phyloP scores from a whole-genome alignment of 192 early-diverging fungal species.

The Linnemannia elongata region DNA sequence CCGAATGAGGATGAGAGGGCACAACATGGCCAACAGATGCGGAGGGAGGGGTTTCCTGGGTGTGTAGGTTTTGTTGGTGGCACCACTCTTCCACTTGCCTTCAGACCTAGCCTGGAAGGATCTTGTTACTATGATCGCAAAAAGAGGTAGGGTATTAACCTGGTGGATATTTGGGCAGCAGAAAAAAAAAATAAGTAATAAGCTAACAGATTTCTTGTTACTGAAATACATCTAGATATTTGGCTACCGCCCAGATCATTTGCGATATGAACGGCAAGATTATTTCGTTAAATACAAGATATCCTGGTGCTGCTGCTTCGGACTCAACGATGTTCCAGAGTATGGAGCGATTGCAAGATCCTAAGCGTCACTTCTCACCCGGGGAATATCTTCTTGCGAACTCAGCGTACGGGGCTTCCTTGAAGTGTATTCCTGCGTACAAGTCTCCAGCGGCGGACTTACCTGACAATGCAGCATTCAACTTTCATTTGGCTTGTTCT shows the following conservation, averaged over 20 bases:
- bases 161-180: no score
- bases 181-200: no score
- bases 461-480: background rate
- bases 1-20: background rate
- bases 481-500: background rate
- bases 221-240: slow-evolving; percentile 11
- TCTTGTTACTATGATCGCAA: background rate
- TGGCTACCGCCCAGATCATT: slow-evolving; percentile 6
- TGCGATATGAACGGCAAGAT: slow-evolving; percentile 17
- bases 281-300: background rate
- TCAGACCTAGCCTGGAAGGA: background rate
- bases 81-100: slow-evolving; percentile 9
- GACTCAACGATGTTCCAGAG: no score
- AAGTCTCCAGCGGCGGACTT: background rate
- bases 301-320: background rate
- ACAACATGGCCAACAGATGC: slow-evolving; percentile 5
- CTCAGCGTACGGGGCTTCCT: background rate
- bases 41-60: slow-evolving; percentile 20
- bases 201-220: no score
- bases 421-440: background rate
- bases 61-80: slow-evolving; percentile 24
- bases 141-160: background rate
- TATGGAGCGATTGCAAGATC: background rate
- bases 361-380: background rate
- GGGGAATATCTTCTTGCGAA: background rate